A percentile compares a stretch with the other conserved stretches of the same genome.
These are phyloP conservation scores for Yamadazyma sp. DNA, from an alignment of 1,139 yeast species.

Conservation along the genomic window DNA sequence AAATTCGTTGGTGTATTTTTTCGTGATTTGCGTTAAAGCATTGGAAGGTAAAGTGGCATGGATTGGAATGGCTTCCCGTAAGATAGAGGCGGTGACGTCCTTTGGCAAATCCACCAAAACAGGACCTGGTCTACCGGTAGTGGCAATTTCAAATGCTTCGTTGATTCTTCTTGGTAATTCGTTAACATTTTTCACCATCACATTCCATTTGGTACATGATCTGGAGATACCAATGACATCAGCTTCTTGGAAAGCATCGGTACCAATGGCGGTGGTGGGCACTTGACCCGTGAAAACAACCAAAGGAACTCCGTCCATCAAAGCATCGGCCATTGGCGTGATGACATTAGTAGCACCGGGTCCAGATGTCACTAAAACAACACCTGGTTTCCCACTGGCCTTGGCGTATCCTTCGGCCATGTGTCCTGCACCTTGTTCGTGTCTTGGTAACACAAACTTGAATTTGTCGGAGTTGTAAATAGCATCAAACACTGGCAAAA, in stretches of 20 bases:
- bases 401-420: slow-evolving; percentile 99
- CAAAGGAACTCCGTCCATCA: slow-evolving; percentile 95
- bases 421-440: slow-evolving; percentile 99
- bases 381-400: slow-evolving; percentile 97
- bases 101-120: slow-evolving; percentile 96
- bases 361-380: slow-evolving; percentile 94
- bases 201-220: slow-evolving; percentile 98
- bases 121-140: slow-evolving; percentile 96
- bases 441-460: slow-evolving; percentile 89
- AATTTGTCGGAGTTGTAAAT: slow-evolving; percentile 88
- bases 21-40: slow-evolving; percentile 70
- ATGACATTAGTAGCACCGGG: slow-evolving; percentile 98
- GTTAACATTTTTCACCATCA: slow-evolving; percentile 92
- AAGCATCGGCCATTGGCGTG: slow-evolving; percentile 97
- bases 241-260: slow-evolving; percentile 99
- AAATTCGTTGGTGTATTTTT: slow-evolving; percentile 71
- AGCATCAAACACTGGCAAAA: slow-evolving; percentile 95
- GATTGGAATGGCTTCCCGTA: slow-evolving; percentile 85
- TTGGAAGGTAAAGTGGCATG: slow-evolving; percentile 82
- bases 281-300: slow-evolving; percentile 99
- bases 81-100: slow-evolving; percentile 92
- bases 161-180: slow-evolving; percentile 94
- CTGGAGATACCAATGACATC: slow-evolving; percentile 96
- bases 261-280: slow-evolving; percentile 91
- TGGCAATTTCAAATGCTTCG: slow-evolving; percentile 97